Evolutionary conservation across 176 grass and related monocot genomes (phyloP), one percentile per base, ranked within the genome.

Genomic region (Oropetium thomaeum): DNA sequence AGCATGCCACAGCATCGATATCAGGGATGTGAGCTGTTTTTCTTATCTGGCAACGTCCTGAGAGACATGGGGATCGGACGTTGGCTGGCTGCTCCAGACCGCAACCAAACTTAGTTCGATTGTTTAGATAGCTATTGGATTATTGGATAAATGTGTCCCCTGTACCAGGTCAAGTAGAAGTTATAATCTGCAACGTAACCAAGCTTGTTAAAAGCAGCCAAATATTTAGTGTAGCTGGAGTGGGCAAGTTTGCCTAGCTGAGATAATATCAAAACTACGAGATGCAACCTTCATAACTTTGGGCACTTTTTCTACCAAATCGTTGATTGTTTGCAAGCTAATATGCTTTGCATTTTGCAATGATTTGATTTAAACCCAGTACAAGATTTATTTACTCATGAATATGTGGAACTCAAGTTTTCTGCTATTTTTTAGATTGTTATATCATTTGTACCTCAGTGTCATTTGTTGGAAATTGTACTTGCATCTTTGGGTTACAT

Each of bases 311-410:
- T 32, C 32, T 73, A 73, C 45, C 34, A 43, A 33, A 32, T 0
- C 27, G 58, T 44, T 82, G 70, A 33, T 64, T 73, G 58, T 35
- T 41, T 11, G 30, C 37, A 15, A n/a, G 37, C 35, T 73, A 73
- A 42, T 65, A 54, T 57, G 32, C 5, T 52, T 74, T 65, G n/a
- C 49, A 42, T 25, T 63, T 29, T 44, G 70, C 20, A 14, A 27
- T 34, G 20, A 5, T 32, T 19, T 74, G 55, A 74, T 22, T 65
- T n/a, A n/a, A n/a, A 51, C 64, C 10, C 19, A 34, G 35, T 55
- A 17, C 17, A 65, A 65, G 37, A 44, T 74, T 63, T 74, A 9
- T 42, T 44, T 32, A 5, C 4, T 58, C 33, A 66, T 20, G 34
- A 81, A 54, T 42, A 42, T 32, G 17, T 66, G 34, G 41, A 82